Evolutionary conservation across 2,329 filamentous ascomycete species (phyloP).

Genomic region (Fusarium sp.): DNA sequence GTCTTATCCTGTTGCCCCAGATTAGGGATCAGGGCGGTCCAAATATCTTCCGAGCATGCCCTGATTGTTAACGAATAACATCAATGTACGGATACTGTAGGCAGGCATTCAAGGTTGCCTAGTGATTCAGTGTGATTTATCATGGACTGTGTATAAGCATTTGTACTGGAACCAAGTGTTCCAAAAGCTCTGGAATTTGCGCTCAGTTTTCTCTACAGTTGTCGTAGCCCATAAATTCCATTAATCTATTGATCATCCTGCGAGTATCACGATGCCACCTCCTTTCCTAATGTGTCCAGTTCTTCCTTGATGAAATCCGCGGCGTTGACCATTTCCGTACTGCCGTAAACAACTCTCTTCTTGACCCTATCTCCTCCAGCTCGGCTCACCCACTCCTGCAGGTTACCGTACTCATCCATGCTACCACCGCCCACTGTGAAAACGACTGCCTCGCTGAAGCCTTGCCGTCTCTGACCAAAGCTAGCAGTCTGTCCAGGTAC

Average conservation of each 20-base stretch:
- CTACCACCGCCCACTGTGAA: slow-evolving; percentile 96
- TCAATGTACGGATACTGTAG: background rate
- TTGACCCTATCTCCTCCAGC: slow-evolving; percentile 75
- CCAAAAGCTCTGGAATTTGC: background rate
- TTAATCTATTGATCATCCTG: slow-evolving; percentile 41
- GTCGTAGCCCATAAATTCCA: slow-evolving; percentile 5
- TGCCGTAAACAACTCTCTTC: slow-evolving; percentile 92
- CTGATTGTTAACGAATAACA: background rate
- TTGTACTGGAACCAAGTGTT: background rate
- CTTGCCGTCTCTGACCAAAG: slow-evolving; percentile 91
- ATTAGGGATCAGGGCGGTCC: background rate
- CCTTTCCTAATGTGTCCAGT: slow-evolving; percentile 71
- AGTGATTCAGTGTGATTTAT: background rate
- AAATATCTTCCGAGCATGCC: slow-evolving; percentile 7
- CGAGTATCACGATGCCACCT: slow-evolving; percentile 58
- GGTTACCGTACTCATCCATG: slow-evolving; percentile 98
- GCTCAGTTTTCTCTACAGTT: background rate
- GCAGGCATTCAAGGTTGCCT: background rate
- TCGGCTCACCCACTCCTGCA: slow-evolving; percentile 94
- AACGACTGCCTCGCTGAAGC: slow-evolving; percentile 91
- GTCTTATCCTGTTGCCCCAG: slow-evolving; percentile 2
- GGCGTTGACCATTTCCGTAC: slow-evolving; percentile 83
- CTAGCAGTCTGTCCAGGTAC: slow-evolving; percentile 78
- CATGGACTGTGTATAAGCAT: background rate
- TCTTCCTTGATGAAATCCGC: slow-evolving; percentile 74